These are phyloP conservation scores for Penicillium lividum DNA, from an alignment of 495 filamentous ascomycete species.

Conservation along the genomic window DNA sequence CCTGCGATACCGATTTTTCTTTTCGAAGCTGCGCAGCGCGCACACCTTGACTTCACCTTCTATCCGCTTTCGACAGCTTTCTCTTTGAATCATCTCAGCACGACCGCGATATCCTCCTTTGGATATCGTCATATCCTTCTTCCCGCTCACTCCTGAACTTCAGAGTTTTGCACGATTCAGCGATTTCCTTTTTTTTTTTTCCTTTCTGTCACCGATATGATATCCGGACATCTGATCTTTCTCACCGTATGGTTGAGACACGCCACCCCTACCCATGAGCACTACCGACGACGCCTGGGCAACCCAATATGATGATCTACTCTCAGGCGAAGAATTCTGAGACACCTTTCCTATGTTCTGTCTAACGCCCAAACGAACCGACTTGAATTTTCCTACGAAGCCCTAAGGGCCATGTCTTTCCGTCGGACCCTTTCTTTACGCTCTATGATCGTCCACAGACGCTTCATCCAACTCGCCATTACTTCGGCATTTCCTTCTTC, in stretches of 20 bases:
- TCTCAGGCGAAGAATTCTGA: conserved; percentile 6
- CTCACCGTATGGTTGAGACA: conserved; percentile 2
- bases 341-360: conserved; percentile 9
- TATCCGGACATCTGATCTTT: conserved; percentile 13
- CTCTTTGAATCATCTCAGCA: not conserved
- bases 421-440: conserved; percentile 1
- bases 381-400: conserved; percentile 12
- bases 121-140: conserved; percentile 29
- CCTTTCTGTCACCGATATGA: conserved; percentile 14
- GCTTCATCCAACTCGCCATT: conserved; percentile 6
- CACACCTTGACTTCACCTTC: conserved; percentile 10
- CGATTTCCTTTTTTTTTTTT: conserved; percentile 13
- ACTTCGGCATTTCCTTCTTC: conserved; percentile 33
- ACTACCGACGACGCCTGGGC: conserved; percentile 19
- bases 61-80: conserved; percentile 3
- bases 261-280: conserved; percentile 14
- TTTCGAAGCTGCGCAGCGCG: conserved; percentile 17
- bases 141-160: conserved; percentile 9
- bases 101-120: conserved; percentile 19
- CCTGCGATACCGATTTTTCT: conserved; percentile 8
- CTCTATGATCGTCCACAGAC: conserved; percentile 4
- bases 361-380: conserved; percentile 4
- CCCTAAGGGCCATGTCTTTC: not conserved
- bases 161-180: conserved; percentile 21
- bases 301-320: conserved; percentile 17